Evolutionary conservation across 2,329 filamentous ascomycete genomes (phyloP), one percentile per base, ranked within the genome.

Genomic region (Colletotrichum musicola): DNA sequence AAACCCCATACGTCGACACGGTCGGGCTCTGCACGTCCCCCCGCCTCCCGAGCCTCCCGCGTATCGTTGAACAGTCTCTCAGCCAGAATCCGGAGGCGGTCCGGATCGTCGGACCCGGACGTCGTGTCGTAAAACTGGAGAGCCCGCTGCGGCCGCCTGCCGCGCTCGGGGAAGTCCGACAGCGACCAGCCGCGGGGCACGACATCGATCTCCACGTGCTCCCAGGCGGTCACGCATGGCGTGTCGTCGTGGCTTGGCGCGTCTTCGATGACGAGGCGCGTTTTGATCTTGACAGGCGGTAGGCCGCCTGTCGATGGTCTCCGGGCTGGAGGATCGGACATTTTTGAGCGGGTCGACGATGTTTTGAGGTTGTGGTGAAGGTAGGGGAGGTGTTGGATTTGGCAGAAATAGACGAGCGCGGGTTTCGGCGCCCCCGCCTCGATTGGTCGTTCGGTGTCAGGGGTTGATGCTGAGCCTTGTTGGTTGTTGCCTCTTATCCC

Each of bases 91-190:
- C 30, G 50, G 20, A 58, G 58, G 51, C 53, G 64, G 18, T 51
- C 42, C n/a, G 30, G 30, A 18, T 57, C 20, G 22, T 44, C 50
- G 20, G 64, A 35, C 7, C 35, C 14, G 9, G 51, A 49, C 22
- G 47, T 63, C 9, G 64, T 67, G 50, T 67, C 64, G 57, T 67
- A 67, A 14, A 67, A 40, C 58, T 63, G 64, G 5, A 62, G 20
- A 6, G 64, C 62, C 58, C 59, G 50, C n/a, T 49, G 4, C 14
- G 58, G 57, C 12, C 58, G 64, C 35, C 22, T 54, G 13, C 30
- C 53, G 13, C 16, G 9, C 9, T 22, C 22, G 44, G 44, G 42
- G 9, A n/a, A 58, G 53, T 64, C 62, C n/a, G 9, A 25, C 16
- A 30, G 9, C 2, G 49, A 30, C 63, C 57, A 59, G 6, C 40